Evolutionary conservation across 352 stramenopile genomes (phyloP).

Genomic region (Phytopythium boreale): DNA sequence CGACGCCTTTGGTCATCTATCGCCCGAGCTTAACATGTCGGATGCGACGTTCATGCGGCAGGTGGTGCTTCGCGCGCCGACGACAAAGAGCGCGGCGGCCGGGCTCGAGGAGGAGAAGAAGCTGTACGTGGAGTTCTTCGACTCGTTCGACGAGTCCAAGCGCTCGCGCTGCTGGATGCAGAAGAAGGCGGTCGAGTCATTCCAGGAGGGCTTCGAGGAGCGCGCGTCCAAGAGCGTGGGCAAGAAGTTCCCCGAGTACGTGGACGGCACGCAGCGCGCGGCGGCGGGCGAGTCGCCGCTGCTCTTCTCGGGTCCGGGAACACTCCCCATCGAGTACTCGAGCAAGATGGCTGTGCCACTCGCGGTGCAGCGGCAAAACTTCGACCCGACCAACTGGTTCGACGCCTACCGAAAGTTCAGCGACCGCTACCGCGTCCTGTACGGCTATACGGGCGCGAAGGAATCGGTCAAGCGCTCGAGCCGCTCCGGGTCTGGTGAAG

Average conservation of each 20-base stretch:
- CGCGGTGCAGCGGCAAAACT: slow-evolving; percentile 42
- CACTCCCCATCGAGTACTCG: slow-evolving; percentile 77
- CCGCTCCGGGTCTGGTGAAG: slow-evolving; percentile 1
- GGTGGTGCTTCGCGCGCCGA: slow-evolving; percentile 71
- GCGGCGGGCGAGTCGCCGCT: slow-evolving; percentile 58
- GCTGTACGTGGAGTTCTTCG: slow-evolving; percentile 81
- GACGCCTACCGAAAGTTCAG: slow-evolving; percentile 72
- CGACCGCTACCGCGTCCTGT: slow-evolving; percentile 46
- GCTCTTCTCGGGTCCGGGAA: slow-evolving; percentile 60
- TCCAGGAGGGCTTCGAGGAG: slow-evolving; percentile 73
- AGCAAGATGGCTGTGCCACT: slow-evolving; percentile 60
- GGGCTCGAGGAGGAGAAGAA: slow-evolving; percentile 69
- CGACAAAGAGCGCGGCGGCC: slow-evolving; percentile 43
- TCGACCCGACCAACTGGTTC: slow-evolving; percentile 50
- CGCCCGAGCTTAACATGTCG: neutral
- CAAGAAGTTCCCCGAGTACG: slow-evolving; percentile 75
- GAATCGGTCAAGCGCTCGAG: neutral
- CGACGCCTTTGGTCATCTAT: neutral
- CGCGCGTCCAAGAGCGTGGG: slow-evolving; percentile 75
- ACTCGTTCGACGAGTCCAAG: slow-evolving; percentile 73
- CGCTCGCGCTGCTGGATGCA: slow-evolving; percentile 82
- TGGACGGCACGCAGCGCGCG: slow-evolving; percentile 72
- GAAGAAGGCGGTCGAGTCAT: slow-evolving; percentile 73
- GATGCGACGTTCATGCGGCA: slow-evolving; percentile 6
- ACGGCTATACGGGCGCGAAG: slow-evolving; percentile 29